A percentile compares a stretch with the other conserved stretches of the same genome.
Conservation (phyloP, 2,329 filamentous ascomycete genomes). For the Beauveria caledonica region DNA sequence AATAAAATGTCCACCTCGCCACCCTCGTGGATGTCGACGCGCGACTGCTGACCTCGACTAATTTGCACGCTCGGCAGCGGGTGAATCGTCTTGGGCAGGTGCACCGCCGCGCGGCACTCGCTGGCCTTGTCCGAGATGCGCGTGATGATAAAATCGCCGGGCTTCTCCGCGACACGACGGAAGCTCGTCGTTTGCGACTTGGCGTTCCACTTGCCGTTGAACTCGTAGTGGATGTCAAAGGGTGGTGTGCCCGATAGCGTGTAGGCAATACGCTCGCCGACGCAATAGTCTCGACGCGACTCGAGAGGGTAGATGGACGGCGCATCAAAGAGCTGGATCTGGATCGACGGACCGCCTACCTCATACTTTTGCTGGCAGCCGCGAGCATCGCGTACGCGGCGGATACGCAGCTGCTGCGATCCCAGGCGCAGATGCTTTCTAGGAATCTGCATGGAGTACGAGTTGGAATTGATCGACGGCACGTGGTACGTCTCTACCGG, state of each 20-base stretch:
- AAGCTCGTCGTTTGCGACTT: conserved; percentile 74
- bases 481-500: conserved; percentile 76
- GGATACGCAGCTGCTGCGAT: conserved; percentile 81
- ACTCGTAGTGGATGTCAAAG: conserved; percentile 88
- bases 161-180: conserved; percentile 84
- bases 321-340: conserved; percentile 87
- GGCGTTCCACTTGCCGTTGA: conserved; percentile 75
- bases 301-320: conserved; percentile 86
- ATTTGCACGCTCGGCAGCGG: conserved; percentile 87
- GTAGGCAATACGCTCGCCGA: conserved; percentile 90
- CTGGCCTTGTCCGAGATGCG: conserved; percentile 81
- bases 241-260: conserved; percentile 84
- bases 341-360: conserved; percentile 64
- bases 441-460: conserved; percentile 75
- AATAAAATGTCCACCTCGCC: conserved; percentile 90
- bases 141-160: conserved; percentile 82
- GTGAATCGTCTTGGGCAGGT: conserved; percentile 78
- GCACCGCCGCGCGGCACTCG: conserved; percentile 73
- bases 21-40: conserved; percentile 93
- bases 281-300: conserved; percentile 79
- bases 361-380: conserved; percentile 78
- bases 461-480: conserved; percentile 65
- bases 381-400: conserved; percentile 77
- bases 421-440: conserved; percentile 78
- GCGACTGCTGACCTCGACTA: conserved; percentile 69